phyloP scores from a whole-genome alignment of 2,329 filamentous ascomycete species.

The Fusarium xyrophilum region DNA sequence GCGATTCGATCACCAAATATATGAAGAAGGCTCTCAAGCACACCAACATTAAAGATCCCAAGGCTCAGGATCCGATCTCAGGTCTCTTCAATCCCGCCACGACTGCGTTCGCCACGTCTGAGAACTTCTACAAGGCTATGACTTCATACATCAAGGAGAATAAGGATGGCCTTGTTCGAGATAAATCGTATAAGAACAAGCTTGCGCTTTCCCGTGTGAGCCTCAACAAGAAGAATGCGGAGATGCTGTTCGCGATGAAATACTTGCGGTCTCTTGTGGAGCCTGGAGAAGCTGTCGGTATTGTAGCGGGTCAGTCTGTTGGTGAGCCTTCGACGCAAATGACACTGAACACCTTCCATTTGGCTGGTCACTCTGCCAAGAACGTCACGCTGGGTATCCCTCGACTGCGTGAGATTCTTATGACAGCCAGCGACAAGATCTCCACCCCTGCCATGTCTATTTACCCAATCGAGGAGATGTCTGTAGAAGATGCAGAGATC shows the following conservation, averaged over 20 bases:
- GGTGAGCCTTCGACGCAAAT: conserved; percentile 98
- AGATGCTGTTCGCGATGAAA: conserved; percentile 86
- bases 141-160: conserved; percentile 82
- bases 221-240: conserved; percentile 74
- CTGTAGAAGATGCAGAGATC: conserved; percentile 70
- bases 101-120: conserved; percentile 85
- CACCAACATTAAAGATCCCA: conserved; percentile 61
- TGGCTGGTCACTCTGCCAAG: conserved; percentile 96
- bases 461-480: conserved; percentile 75
- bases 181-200: conserved; percentile 51
- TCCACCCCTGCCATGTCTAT: conserved; percentile 92
- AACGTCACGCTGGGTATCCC: conserved; percentile 99
- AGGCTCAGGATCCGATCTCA: conserved; percentile 76
- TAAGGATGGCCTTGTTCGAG: conserved; percentile 62
- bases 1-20: conserved; percentile 71
- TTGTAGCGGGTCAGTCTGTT: conserved; percentile 94
- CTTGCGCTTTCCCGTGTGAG: conserved; percentile 46
- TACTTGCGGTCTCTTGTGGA: conserved; percentile 93
- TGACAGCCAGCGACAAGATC: conserved; percentile 91
- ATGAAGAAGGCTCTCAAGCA: conserved; percentile 84
- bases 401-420: conserved; percentile 94
- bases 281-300: conserved; percentile 94
- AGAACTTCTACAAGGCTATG: conserved; percentile 78
- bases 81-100: conserved; percentile 77
- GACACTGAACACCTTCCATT: conserved; percentile 99